phyloP scores from a whole-genome alignment of 116 monocot species.

The Trichopus zeylanicus region DNA sequence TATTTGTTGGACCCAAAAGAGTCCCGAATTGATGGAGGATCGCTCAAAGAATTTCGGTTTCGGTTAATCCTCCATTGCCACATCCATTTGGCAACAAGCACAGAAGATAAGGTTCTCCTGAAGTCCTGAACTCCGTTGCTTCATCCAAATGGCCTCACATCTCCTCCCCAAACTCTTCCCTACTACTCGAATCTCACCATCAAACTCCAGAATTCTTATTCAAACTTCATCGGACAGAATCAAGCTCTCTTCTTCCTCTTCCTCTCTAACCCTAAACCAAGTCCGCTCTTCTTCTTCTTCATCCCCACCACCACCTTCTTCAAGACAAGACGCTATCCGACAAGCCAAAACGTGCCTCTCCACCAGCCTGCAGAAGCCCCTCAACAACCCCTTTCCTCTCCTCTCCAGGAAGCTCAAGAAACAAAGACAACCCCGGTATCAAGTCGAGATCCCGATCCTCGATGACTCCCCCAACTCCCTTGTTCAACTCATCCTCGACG shows the following conservation, averaged over 20 bases:
- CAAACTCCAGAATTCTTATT: not conserved
- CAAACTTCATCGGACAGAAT: not conserved
- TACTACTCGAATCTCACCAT: not conserved
- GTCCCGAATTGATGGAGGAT: too few relatives aligned
- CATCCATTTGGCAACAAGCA: too few relatives aligned
- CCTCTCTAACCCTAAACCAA: too few relatives aligned
- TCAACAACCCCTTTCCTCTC: constrained; percentile 52
- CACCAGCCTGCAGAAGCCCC: constrained; percentile 57
- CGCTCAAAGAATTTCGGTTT: too few relatives aligned
- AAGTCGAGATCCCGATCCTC: constrained; percentile 83
- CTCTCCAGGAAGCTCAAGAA: constrained; percentile 61
- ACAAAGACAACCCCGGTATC: constrained; percentile 61
- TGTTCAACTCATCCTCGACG: constrained; percentile 42
- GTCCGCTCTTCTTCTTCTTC: constrained; percentile 4
- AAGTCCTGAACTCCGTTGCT: not conserved
- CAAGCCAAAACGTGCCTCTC: constrained; percentile 77
- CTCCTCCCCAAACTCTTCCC: not conserved
- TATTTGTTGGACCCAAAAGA: too few relatives aligned
- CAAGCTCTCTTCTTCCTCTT: not conserved
- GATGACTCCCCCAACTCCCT: constrained; percentile 71
- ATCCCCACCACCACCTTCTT: constrained; percentile 38
- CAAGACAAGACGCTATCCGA: constrained; percentile 81
- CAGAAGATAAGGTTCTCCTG: not conserved
- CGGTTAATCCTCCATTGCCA: too few relatives aligned
- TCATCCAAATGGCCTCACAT: not conserved